Conservation (phyloP, 2,329 filamentous ascomycete genomes). For the Botrytis pseudocinerea region DNA sequence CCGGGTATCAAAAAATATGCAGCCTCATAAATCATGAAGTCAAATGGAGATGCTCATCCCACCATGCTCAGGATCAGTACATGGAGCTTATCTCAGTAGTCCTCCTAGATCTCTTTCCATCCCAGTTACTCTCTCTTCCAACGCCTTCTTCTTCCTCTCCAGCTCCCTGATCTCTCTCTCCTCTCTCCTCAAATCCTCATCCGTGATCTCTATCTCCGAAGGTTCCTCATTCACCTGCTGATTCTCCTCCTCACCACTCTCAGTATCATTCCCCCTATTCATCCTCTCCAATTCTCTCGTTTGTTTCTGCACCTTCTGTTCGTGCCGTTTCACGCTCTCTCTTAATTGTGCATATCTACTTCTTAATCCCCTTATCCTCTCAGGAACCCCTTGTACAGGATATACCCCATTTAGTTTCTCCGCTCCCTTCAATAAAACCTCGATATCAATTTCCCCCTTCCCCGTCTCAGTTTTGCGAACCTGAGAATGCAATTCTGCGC, state of each 20-base stretch:
- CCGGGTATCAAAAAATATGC: constrained; percentile 20
- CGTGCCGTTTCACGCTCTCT: constrained; percentile 77
- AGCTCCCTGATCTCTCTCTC: constrained; percentile 67
- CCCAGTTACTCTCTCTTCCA: constrained; percentile 65
- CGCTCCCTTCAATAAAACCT: constrained; percentile 79
- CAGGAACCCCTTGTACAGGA: constrained; percentile 73
- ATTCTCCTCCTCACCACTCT: constrained; percentile 55
- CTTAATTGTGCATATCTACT: constrained; percentile 69
- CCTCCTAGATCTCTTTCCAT: constrained; percentile 70
- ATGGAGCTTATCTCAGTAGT: constrained; percentile 41
- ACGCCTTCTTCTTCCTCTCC: constrained; percentile 60
- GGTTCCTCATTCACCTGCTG: constrained; percentile 46
- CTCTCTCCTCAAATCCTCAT: constrained; percentile 67
- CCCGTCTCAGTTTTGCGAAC: constrained; percentile 58
- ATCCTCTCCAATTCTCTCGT: constrained; percentile 70
- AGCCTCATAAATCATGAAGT: constrained; percentile 13
- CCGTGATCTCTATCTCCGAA: constrained; percentile 54
- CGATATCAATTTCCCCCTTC: constrained; percentile 78
- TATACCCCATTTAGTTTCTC: constrained; percentile 91
- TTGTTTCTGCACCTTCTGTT: constrained; percentile 77
- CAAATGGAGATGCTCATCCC: constrained; percentile 10
- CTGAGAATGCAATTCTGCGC: constrained; percentile 80
- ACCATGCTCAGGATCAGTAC: background rate
- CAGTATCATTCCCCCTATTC: constrained; percentile 63
- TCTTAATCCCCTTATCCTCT: constrained; percentile 72